A percentile compares a stretch with the other conserved stretches of the same genome.
These are phyloP conservation scores for Spatholobus suberectus DNA, from an alignment of 306 rosid genomes.

Conservation along the genomic window DNA sequence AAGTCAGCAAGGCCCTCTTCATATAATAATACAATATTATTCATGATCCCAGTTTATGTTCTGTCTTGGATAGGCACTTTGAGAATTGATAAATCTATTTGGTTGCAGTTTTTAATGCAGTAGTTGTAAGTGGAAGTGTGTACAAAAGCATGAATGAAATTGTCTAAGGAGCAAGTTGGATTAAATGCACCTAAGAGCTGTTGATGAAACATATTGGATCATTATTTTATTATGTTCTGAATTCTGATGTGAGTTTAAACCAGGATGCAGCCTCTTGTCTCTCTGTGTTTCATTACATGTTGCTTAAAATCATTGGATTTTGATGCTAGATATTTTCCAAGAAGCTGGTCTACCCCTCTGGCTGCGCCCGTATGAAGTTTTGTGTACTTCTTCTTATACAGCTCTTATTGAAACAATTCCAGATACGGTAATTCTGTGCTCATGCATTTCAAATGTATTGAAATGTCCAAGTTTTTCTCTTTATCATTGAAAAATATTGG, in stretches of 20 bases:
- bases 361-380: conserved; percentile 98
- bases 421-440: conserved; percentile 76
- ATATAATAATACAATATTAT: neutral
- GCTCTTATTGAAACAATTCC: conserved; percentile 98
- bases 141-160: conserved; percentile 19
- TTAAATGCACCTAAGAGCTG: neutral
- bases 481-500: conserved; percentile 10
- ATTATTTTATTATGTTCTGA: conserved; percentile 20
- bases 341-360: conserved; percentile 99
- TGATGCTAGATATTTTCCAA: conserved; percentile 93
- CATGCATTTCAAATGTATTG: conserved; percentile 42
- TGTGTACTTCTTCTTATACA: conserved; percentile 94
- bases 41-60: neutral
- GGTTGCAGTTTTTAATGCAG: conserved; percentile 4
- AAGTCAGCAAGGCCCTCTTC: neutral
- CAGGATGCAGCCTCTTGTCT: conserved; percentile 30
- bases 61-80: neutral
- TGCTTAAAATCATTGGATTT: conserved; percentile 50
- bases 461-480: conserved; percentile 6
- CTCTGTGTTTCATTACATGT: conserved; percentile 36
- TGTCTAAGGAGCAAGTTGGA: conserved; percentile 25
- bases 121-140: conserved; percentile 10
- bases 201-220: neutral
- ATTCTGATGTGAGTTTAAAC: conserved; percentile 33
- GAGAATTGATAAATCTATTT: conserved; percentile 6